A percentile compares a stretch with the other conserved stretches of the same genome.
phyloP scores from a whole-genome alignment of 805 yeast genomes.

The Saturnispora serradocipensis region DNA sequence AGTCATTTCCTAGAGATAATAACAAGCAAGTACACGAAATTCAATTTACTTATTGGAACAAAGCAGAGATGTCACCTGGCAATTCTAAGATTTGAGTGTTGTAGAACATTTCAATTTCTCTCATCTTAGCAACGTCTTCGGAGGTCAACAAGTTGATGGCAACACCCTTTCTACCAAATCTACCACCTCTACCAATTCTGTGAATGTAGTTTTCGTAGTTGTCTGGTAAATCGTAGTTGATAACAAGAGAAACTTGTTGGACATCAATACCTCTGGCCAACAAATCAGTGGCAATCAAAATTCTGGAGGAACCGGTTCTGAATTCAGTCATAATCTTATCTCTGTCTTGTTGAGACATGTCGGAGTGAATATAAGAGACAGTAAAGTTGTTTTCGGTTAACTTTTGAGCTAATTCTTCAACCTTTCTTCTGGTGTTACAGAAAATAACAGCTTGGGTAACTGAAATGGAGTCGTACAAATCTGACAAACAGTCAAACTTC shows the following conservation, averaged over 20 bases:
- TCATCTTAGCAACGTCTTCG: slow-evolving; percentile 63
- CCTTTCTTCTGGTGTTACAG: slow-evolving; percentile 93
- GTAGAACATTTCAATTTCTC: slow-evolving; percentile 85
- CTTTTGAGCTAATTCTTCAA: slow-evolving; percentile 75
- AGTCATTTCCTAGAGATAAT: background rate
- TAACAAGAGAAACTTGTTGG: slow-evolving; percentile 91
- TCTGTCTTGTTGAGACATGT: slow-evolving; percentile 89
- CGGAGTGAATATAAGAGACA: slow-evolving; percentile 93
- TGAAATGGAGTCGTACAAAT: slow-evolving; percentile 88
- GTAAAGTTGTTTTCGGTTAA: slow-evolving; percentile 77
- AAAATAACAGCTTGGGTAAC: slow-evolving; percentile 96
- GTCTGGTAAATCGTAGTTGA: slow-evolving; percentile 86
- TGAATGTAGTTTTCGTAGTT: slow-evolving; percentile 92
- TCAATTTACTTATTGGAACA: slow-evolving; percentile 4
- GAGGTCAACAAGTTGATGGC: slow-evolving; percentile 90
- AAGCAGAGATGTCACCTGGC: slow-evolving; percentile 46
- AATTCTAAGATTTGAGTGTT: slow-evolving; percentile 85
- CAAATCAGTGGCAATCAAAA: slow-evolving; percentile 86
- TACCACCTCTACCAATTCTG: slow-evolving; percentile 97
- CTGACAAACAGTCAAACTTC: slow-evolving; percentile 93
- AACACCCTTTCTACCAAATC: slow-evolving; percentile 98
- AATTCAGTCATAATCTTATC: slow-evolving; percentile 93
- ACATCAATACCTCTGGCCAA: slow-evolving; percentile 98
- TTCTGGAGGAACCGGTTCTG: slow-evolving; percentile 89
- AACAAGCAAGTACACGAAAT: background rate